Evolutionary conservation across 208 protist species (phyloP).

Genomic region (Crithidia brevicula): DNA sequence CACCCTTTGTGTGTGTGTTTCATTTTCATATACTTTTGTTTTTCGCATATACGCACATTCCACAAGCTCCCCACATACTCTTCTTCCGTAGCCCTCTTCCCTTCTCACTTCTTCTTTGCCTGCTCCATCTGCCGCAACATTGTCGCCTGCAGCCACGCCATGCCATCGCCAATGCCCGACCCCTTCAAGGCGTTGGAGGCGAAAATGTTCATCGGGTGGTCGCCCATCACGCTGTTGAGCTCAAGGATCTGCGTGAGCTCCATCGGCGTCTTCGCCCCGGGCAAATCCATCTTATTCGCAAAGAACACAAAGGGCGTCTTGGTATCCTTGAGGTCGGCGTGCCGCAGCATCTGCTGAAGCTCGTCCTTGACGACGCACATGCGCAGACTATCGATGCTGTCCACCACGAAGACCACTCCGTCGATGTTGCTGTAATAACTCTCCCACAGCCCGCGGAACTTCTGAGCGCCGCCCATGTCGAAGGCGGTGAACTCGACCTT

Average conservation of each 20-base stretch:
- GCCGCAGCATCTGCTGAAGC: conserved; percentile 74
- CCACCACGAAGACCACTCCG: conserved; percentile 95
- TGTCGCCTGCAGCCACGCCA: conserved; percentile 68
- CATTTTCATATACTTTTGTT: too few species aligned
- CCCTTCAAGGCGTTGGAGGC: conserved; percentile 76
- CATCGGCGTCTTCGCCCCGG: conserved; percentile 71
- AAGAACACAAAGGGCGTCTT: conserved; percentile 86
- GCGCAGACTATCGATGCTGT: conserved; percentile 89
- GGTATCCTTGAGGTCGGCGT: conserved; percentile 49
- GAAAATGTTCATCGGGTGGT: conserved; percentile 88
- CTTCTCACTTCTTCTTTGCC: conserved; percentile 38
- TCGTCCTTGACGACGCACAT: conserved; percentile 89
- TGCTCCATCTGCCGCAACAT: conserved; percentile 47
- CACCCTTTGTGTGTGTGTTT: too few species aligned
- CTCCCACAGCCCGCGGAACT: conserved; percentile 96
- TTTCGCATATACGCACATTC: not conserved
- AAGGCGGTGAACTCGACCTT: conserved; percentile 97
- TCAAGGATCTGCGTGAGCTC: conserved; percentile 87
- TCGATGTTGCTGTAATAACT: conserved; percentile 97
- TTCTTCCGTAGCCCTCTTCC: not conserved
- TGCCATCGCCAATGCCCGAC: conserved; percentile 66
- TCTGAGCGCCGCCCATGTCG: conserved; percentile 98
- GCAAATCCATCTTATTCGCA: conserved; percentile 93
- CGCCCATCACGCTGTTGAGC: conserved; percentile 62
- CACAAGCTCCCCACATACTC: not conserved